Conservation (phyloP, 2,329 filamentous ascomycete genomes). For the Blastomyces gilchristii region DNA sequence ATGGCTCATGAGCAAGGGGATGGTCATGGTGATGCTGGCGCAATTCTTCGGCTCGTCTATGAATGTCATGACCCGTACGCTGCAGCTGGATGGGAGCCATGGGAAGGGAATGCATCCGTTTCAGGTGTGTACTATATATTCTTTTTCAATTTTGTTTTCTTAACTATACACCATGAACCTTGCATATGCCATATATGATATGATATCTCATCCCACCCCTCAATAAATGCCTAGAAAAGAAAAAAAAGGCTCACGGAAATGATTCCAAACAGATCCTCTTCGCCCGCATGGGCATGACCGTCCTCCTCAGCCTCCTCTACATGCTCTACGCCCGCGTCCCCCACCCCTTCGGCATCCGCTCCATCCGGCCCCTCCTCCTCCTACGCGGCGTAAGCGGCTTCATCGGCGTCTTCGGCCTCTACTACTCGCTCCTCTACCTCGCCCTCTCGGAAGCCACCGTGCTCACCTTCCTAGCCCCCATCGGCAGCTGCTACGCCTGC, state of each 20-base stretch:
- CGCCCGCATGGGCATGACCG: conserved; percentile 65
- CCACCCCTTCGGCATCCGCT: conserved; percentile 56
- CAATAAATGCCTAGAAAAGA: neutral
- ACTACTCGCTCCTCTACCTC: conserved; percentile 64
- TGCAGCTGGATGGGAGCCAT: conserved; percentile 58
- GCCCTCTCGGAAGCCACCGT: conserved; percentile 81
- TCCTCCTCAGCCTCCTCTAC: conserved; percentile 55
- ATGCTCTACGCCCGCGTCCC: conserved; percentile 62
- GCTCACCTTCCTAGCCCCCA: conserved; percentile 75
- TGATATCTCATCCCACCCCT: neutral
- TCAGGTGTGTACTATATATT: conserved; percentile 40
- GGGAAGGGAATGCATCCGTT: conserved; percentile 68
- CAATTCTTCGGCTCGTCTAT: conserved; percentile 77
- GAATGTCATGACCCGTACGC: conserved; percentile 68
- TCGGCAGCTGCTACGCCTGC: conserved; percentile 68
- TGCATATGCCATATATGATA: too few relatives aligned
- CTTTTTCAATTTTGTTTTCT: too few relatives aligned
- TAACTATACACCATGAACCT: too few relatives aligned
- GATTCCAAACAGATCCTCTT: conserved; percentile 53
- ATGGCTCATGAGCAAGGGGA: conserved; percentile 60
- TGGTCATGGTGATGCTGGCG: conserved; percentile 60
- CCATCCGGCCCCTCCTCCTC: conserved; percentile 58
- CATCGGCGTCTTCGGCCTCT: conserved; percentile 73
- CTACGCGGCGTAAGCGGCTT: conserved; percentile 60
- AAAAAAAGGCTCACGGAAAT: too few relatives aligned